Base-by-base conservation (phyloP, 331 rosid species). In the Quercus lobata region DNA sequence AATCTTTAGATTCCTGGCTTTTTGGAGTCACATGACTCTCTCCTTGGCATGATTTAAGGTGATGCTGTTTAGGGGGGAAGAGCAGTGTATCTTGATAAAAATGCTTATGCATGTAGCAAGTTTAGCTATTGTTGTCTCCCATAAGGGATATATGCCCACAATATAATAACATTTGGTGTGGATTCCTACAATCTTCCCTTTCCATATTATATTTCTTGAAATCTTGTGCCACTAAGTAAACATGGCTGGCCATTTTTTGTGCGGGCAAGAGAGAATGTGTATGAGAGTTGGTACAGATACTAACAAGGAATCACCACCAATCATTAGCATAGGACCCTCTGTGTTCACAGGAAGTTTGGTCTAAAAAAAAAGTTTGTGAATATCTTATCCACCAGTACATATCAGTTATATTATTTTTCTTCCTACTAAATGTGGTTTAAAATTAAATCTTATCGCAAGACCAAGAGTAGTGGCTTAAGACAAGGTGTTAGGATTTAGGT, bases 1-100 rank as follows among this genome's bases (percentile, higher is more conserved):
- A 80, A 79, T 87, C 88, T 82, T 89, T 12, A 82, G 89, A 85
- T 89, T 87, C 90, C 79, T 72, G 65, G 80, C 88, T 69, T 90
- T 84, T 58, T 34, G 77, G 71, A 81, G 82, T 72, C 89, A 79
- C 90, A 84, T 84, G 88, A 74, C 82, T 84, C 80, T 79, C 80
- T 52, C 25, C 30, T 78, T 79, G 63, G 69, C 78, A 81, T 79
- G 77, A 72, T 61, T 44, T 35, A 56, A 53, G 84, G 68, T 16
- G 37, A 16, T 79, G 22, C 18, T 3, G 21, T 27, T 74, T 72
- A 7, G 56, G 69, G 58, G 54, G 49, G 21, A 5, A 56, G 55
- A 25, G 16, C 27, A 41, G 30, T 35, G 53, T 60, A 79, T 34
- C 58, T 22, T 66, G 75, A 58, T 61, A 46, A 49, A 58, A 46